Base-by-base conservation (phyloP, 148 eudicot genomes). In the Persicaria maculosa region DNA sequence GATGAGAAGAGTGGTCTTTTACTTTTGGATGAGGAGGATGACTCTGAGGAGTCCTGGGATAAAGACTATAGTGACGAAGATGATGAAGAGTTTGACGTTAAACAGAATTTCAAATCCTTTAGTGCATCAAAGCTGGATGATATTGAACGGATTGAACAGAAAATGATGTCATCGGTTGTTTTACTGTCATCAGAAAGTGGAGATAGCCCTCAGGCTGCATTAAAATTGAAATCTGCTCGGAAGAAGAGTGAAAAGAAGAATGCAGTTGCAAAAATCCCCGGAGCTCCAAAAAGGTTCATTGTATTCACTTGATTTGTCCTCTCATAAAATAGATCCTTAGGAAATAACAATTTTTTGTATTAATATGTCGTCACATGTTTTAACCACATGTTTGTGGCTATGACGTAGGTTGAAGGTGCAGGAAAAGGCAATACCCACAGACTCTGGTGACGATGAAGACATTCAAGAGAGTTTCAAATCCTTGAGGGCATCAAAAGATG, bases 21-120 rank as follows among this genome's bases (percentile, higher is more conserved):
- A 43, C 61, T 61, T 61, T 72, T 71, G 9, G 12, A 6, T 74
- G 87, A 80, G 44, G 84, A 81, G 15, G 80, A 20, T 52, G 77
- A 62, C 6, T n/a, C 40, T 47, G 71, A 78, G 57, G 84, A 83
- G 40, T 65, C 25, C 4, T 50, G 46, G 50, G 81, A 86, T 31
- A 2, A 31, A 44, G 79, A 73, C 71, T 61, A 47, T 54, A 83
- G 83, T 47, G 84, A 77, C 53, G 73, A 46, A 16, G 72, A 76
- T 70, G 57, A 40, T 74, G 74, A 19, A 44, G 80, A 75, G 48
- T 31, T 31, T 2, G 74, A 76, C 36, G 67, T 55, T 14, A 19
- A n/a, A 16, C 82, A 47, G 50, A 53, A 72, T 10, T 20, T 59
- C 10, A 75, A 57, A 50, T 22, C 71, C 44, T 57, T 22, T 20